Evolutionary conservation across 345 rosid species (phyloP).

Genomic region (Carallia pectinifolia): DNA sequence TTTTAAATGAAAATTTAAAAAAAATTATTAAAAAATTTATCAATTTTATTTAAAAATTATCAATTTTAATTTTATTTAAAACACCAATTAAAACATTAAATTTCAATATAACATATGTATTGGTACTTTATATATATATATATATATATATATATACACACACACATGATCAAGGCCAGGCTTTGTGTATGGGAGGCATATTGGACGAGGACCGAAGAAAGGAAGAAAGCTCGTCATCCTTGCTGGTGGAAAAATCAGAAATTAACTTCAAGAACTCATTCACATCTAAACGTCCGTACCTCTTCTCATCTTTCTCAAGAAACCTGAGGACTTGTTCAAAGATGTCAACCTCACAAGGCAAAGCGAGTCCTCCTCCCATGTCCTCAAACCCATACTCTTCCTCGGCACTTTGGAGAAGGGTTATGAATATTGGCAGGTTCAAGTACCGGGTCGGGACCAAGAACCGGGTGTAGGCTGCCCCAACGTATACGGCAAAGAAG

Average conservation of each 20-base stretch:
- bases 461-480: conserved; percentile 9
- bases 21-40: no score
- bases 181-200: neutral
- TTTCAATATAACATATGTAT: no score
- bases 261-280: conserved; percentile 15
- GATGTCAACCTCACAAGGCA: conserved; percentile 19
- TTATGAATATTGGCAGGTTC: conserved; percentile 12
- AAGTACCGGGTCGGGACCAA: conserved; percentile 21
- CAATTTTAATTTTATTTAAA: no score
- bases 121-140: neutral
- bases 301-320: conserved; percentile 20
- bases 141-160: no score
- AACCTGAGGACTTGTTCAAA: conserved; percentile 8
- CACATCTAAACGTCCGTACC: conserved; percentile 7
- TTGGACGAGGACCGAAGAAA: neutral
- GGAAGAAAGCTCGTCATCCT: neutral
- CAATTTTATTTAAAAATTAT: no score
- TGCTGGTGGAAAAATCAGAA: conserved; percentile 11
- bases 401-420: conserved; percentile 18
- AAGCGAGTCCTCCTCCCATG: conserved; percentile 19
- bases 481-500: conserved; percentile 17
- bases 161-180: neutral
- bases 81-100: no score
- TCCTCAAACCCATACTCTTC: conserved; percentile 20
- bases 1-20: no score